phyloP scores from a whole-genome alignment of 2,329 filamentous ascomycete species.

The Clarireedia hainanense region DNA sequence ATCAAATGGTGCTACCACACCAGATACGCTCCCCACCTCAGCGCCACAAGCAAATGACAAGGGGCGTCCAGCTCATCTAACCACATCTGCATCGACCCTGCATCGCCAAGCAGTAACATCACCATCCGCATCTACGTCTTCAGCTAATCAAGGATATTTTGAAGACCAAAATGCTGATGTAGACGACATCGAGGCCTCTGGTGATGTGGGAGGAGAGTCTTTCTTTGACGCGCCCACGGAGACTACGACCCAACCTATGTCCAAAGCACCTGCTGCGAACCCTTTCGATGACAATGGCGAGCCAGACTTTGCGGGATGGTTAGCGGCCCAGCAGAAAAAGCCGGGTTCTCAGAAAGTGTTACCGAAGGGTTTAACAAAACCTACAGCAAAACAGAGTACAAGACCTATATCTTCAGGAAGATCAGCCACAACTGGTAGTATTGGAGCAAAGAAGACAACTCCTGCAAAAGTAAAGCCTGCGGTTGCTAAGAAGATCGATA shows the following conservation, averaged over 20 bases:
- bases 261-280: constrained; percentile 29
- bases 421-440: constrained; percentile 30
- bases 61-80: constrained; percentile 29
- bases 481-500: constrained; percentile 58
- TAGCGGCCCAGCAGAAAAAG: constrained; percentile 79
- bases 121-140: constrained; percentile 40
- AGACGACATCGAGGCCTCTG: constrained; percentile 66
- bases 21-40: constrained; percentile 35
- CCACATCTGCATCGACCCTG: constrained; percentile 48
- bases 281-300: constrained; percentile 78
- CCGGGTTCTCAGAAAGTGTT: constrained; percentile 48
- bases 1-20: constrained; percentile 36
- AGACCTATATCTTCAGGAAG: constrained; percentile 31
- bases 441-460: constrained; percentile 25
- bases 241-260: constrained; percentile 15
- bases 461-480: constrained; percentile 14
- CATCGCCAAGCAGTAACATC: constrained; percentile 54
- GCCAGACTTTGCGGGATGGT: constrained; percentile 92
- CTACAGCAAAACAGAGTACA: constrained; percentile 26
- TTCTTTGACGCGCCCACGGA: constrained; percentile 32
- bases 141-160: constrained; percentile 42
- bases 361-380: constrained; percentile 75
- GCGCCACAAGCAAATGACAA: constrained; percentile 34
- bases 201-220: constrained; percentile 48
- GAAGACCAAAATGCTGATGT: constrained; percentile 51